Conservation (phyloP, 2,329 filamentous ascomycete species). For the Volutella citrinella region DNA sequence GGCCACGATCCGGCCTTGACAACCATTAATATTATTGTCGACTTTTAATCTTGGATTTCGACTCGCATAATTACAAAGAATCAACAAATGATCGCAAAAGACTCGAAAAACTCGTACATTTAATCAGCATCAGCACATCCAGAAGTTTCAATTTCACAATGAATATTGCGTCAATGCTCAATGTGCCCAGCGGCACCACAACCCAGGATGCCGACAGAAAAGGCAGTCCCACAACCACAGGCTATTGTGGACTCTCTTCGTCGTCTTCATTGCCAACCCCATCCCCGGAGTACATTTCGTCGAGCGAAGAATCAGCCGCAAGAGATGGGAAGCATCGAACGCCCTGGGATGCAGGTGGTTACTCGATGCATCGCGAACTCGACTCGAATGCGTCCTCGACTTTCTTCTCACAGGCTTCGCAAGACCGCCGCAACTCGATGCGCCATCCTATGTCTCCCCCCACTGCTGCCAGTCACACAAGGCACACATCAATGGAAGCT, state of each 20-base stretch:
- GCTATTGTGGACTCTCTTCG: too few species aligned
- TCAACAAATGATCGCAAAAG: too few species aligned
- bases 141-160: conserved; percentile 11
- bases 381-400: conserved; percentile 33
- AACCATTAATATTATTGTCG: conserved; percentile 12
- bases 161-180: conserved; percentile 20
- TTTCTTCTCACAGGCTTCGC: conserved; percentile 20
- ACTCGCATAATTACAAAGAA: background rate
- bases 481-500: conserved; percentile 31
- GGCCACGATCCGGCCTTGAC: too few species aligned
- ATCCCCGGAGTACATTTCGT: conserved; percentile 29
- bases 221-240: too few species aligned
- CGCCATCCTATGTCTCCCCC: conserved; percentile 15
- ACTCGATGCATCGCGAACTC: conserved; percentile 41
- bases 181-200: too few species aligned
- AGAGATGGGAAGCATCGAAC: conserved; percentile 32
- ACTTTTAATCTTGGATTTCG: conserved; percentile 8
- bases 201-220: too few species aligned
- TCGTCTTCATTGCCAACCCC: conserved; percentile 30
- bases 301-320: conserved; percentile 18
- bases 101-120: too few species aligned
- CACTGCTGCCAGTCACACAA: conserved; percentile 22
- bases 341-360: conserved; percentile 51
- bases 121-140: too few species aligned
- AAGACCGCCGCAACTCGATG: too few species aligned